Conservation (phyloP, 768 basidiomycete species). For the Xanthoconium stramineum region DNA sequence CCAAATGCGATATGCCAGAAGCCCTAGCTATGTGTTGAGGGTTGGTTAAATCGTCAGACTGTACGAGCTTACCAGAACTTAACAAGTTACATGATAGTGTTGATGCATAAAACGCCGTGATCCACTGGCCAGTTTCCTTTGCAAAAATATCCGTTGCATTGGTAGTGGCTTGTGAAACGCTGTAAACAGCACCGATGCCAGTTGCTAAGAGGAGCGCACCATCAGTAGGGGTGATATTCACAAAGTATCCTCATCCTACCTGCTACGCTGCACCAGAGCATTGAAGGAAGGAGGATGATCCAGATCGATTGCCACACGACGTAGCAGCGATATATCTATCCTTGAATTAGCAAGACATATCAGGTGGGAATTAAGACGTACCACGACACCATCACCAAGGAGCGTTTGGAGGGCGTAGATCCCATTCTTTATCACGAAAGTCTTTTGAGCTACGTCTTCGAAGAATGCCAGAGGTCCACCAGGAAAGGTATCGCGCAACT, state of each 20-base stretch:
- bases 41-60: too few species aligned
- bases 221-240: not conserved
- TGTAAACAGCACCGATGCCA: not conserved
- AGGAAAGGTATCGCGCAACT: not conserved
- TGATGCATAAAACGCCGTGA: too few species aligned
- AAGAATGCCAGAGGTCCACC: not conserved
- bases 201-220: not conserved
- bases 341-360: not conserved
- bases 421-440: not conserved
- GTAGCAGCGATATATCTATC: not conserved
- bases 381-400: not conserved
- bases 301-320: not conserved
- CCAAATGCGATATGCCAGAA: too few species aligned
- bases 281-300: not conserved
- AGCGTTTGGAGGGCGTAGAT: not conserved
- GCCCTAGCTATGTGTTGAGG: too few species aligned
- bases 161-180: too few species aligned
- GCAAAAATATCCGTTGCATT: too few species aligned
- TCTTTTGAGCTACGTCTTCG: not conserved
- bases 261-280: conserved; percentile 1
- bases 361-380: not conserved
- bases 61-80: too few species aligned
- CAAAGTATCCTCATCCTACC: not conserved
- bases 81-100: too few species aligned
- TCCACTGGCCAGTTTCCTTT: too few species aligned